phyloP scores from a whole-genome alignment of 495 filamentous ascomycete genomes.

The Chaetomium tenue region DNA sequence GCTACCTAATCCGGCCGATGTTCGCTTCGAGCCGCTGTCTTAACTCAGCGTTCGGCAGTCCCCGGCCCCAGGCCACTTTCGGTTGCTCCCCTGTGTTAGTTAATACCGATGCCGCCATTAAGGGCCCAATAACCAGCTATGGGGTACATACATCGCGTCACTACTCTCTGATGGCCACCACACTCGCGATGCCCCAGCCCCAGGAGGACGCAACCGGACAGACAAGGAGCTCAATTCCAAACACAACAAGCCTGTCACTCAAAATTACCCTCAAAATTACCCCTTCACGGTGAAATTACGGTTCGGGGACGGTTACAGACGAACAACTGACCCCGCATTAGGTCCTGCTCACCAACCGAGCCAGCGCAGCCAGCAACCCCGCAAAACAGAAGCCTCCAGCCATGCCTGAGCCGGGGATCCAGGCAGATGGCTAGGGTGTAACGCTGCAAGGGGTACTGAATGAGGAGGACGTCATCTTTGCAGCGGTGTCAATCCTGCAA shows the following conservation, averaged over 20 bases:
- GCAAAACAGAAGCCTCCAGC: background rate
- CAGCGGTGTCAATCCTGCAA: background rate
- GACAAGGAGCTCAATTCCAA: background rate
- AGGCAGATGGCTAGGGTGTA: background rate
- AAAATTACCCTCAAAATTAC: background rate
- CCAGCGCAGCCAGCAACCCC: background rate
- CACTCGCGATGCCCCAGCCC: background rate
- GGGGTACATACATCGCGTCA: constrained; percentile 5
- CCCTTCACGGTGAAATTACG: too few relatives aligned
- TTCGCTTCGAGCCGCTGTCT: constrained; percentile 5
- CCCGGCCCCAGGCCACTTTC: background rate
- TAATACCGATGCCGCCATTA: constrained; percentile 4
- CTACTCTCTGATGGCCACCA: background rate
- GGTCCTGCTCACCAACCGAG: too few relatives aligned
- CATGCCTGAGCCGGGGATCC: background rate
- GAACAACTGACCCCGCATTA: too few relatives aligned
- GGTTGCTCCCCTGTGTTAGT: background rate
- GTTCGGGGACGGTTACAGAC: too few relatives aligned
- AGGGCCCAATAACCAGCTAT: constrained; percentile 6
- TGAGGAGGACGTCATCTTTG: constrained; percentile 13
- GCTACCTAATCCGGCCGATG: background rate
- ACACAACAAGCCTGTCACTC: background rate
- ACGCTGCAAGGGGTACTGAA: background rate
- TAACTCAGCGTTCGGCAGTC: background rate
- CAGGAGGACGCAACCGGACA: background rate